Conservation (phyloP, 2,329 filamentous ascomycete species). For the Fusarium graminum region DNA sequence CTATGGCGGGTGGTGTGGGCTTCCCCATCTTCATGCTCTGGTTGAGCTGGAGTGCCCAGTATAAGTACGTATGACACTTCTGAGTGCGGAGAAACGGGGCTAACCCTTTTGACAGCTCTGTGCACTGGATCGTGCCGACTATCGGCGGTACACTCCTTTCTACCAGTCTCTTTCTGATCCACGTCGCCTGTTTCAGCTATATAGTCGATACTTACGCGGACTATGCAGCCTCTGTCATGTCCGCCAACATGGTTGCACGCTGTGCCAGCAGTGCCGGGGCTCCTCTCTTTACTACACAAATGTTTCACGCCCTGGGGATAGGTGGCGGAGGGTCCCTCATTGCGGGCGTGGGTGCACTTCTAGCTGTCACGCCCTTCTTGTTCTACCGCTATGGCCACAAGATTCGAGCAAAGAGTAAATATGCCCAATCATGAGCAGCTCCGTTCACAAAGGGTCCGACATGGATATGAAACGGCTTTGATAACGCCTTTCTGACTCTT, state of each 20-base stretch:
- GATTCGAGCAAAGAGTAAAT: background rate
- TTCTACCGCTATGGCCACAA: background rate
- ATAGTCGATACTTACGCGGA: background rate
- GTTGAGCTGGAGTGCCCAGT: constrained; percentile 3
- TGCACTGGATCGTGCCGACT: background rate
- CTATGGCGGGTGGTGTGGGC: background rate
- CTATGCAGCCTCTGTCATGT: background rate
- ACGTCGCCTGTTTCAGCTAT: background rate
- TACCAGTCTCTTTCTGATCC: background rate
- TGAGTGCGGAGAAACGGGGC: background rate
- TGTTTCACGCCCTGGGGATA: background rate
- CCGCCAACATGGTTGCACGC: background rate
- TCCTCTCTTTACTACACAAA: background rate
- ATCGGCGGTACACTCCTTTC: background rate
- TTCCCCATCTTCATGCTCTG: background rate
- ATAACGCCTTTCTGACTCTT: no score
- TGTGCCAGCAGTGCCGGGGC: background rate
- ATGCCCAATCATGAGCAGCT: background rate
- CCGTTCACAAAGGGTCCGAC: accelerated
- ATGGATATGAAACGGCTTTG: no score
- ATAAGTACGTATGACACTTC: background rate
- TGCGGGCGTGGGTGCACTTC: background rate
- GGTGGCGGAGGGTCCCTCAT: background rate
- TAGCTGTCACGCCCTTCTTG: background rate
- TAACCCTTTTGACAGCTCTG: background rate